phyloP scores from a whole-genome alignment of 768 basidiomycete genomes.

The Brasilioporus rufonigricans region DNA sequence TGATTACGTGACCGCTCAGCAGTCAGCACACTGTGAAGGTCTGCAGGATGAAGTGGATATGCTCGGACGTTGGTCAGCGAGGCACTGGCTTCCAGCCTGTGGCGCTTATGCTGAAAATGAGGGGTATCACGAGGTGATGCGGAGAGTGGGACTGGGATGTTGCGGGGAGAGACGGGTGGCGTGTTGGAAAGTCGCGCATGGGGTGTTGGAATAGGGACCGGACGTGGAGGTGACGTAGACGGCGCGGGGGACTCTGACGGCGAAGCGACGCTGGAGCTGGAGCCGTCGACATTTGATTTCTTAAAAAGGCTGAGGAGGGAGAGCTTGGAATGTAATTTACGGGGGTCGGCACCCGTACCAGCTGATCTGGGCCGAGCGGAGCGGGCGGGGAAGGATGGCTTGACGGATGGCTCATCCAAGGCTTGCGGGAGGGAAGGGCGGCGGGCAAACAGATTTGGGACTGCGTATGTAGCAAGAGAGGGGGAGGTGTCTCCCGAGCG shows the following conservation, averaged over 20 bases:
- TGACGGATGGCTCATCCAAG: slow-evolving; percentile 33
- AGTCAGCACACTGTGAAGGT: slow-evolving; percentile 46
- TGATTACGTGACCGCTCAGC: slow-evolving; percentile 33
- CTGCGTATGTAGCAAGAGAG: not conserved
- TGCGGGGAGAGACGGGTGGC: slow-evolving; percentile 31
- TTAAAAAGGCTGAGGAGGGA: slow-evolving; percentile 75
- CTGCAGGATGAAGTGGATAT: slow-evolving; percentile 44
- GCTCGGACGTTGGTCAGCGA: slow-evolving; percentile 22
- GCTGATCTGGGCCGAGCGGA: slow-evolving; percentile 67
- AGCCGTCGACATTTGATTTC: slow-evolving; percentile 46
- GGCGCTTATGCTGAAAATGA: slow-evolving; percentile 16
- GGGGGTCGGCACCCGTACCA: slow-evolving; percentile 61
- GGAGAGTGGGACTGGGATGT: slow-evolving; percentile 22
- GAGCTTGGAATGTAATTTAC: slow-evolving; percentile 64
- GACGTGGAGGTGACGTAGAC: slow-evolving; percentile 26
- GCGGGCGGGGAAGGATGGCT: slow-evolving; percentile 29
- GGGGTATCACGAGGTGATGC: slow-evolving; percentile 30
- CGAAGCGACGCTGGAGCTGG: slow-evolving; percentile 34
- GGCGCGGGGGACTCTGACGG: slow-evolving; percentile 29
- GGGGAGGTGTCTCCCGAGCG: not conserved
- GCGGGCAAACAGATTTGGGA: slow-evolving; percentile 37
- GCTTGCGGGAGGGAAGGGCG: slow-evolving; percentile 72
- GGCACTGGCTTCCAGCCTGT: slow-evolving; percentile 22
- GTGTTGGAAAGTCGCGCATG: slow-evolving; percentile 15
- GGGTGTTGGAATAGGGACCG: slow-evolving; percentile 22